Conservation (phyloP, 208 protist genomes). For the Trypanosomatidae sp. region DNA sequence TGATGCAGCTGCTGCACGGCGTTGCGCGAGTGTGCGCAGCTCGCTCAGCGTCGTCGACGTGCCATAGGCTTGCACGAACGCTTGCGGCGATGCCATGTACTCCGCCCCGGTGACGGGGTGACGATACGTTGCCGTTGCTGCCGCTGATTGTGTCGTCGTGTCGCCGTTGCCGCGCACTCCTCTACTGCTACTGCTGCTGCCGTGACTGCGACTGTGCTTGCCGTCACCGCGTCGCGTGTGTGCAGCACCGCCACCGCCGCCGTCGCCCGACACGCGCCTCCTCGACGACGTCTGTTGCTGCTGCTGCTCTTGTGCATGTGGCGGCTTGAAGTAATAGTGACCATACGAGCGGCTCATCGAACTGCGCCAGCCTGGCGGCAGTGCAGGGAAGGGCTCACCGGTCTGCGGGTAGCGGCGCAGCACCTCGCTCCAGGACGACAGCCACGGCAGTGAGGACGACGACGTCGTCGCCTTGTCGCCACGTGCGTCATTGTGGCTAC, state of each 20-base stretch:
- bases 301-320: background rate
- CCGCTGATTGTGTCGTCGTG: background rate
- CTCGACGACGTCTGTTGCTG: background rate
- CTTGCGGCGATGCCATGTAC: conserved; percentile 61
- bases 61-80: conserved; percentile 30
- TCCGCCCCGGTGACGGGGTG: conserved; percentile 46
- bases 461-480: background rate
- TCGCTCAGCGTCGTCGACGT: background rate
- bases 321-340: conserved; percentile 60
- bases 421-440: conserved; percentile 23
- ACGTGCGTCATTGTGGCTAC: background rate
- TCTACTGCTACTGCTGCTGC: no score
- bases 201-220: no score
- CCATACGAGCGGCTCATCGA: conserved; percentile 35
- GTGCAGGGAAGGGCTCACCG: conserved; percentile 39
- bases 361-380: conserved; percentile 49
- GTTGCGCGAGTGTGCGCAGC: background rate
- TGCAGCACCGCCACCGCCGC: no score
- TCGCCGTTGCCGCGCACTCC: no score
- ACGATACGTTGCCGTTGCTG: conserved; percentile 25
- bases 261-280: no score
- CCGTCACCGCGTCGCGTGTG: no score
- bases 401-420: conserved; percentile 41
- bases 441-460: background rate
- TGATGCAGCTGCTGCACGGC: conserved; percentile 12